A percentile compares a stretch with the other conserved stretches of the same genome.
Evolutionary conservation across 1,284 basidiomycete species (phyloP).

Genomic region (Cryptococcus sp.): DNA sequence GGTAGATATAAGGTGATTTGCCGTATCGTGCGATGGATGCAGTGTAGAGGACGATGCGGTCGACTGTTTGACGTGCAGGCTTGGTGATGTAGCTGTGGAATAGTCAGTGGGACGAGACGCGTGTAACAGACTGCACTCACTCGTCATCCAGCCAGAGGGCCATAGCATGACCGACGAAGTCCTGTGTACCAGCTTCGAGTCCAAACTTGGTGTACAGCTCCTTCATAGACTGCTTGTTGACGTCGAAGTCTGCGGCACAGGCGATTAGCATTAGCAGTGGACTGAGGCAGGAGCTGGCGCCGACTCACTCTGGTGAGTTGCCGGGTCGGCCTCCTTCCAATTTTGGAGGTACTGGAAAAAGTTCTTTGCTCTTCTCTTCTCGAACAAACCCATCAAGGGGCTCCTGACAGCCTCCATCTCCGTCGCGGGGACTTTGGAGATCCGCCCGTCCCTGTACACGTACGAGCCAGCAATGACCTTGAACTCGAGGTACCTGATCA

Average conservation of each 20-base stretch:
- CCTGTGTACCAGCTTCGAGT: conserved; percentile 94
- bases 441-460: conserved; percentile 94
- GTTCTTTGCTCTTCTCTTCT: conserved; percentile 97
- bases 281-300: not conserved
- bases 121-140: conserved; percentile 59
- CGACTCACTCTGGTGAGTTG: conserved; percentile 84
- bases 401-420: conserved; percentile 96
- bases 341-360: conserved; percentile 97
- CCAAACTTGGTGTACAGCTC: conserved; percentile 95
- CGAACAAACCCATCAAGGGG: conserved; percentile 96
- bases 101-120: not conserved
- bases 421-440: conserved; percentile 97
- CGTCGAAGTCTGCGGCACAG: conserved; percentile 67
- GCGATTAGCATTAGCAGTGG: not conserved
- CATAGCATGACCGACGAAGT: conserved; percentile 99
- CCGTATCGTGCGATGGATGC: conserved; percentile 99
- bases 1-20: conserved; percentile 99
- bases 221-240: conserved; percentile 88
- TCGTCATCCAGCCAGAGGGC: conserved; percentile 97
- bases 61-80: conserved; percentile 84
- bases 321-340: conserved; percentile 92
- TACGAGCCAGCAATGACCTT: conserved; percentile 99
- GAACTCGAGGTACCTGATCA: conserved; percentile 98
- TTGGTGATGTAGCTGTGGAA: conserved; percentile 81
- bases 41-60: conserved; percentile 96